A percentile compares a stretch with the other conserved stretches of the same genome.
Conservation (phyloP, 1,284 basidiomycete species). For the Rhizopogon parksii region DNA sequence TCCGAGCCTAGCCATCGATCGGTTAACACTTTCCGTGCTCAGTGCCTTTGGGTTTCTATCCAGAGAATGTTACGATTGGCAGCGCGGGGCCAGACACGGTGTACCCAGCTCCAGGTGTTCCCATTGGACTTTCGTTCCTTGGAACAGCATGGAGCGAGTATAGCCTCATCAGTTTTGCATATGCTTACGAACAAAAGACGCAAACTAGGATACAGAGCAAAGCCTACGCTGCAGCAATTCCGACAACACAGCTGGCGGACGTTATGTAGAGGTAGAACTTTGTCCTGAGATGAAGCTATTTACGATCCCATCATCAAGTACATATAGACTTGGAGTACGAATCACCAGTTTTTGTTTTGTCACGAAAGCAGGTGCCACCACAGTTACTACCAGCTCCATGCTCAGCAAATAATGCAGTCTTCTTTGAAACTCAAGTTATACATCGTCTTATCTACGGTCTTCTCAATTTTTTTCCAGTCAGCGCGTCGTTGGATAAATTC, state of each 20-base stretch:
- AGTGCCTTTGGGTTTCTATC: slow-evolving; percentile 60
- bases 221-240: slow-evolving; percentile 52
- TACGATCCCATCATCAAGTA: background rate
- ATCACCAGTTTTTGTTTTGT: background rate
- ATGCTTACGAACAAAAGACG: slow-evolving; percentile 63
- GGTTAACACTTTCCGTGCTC: background rate
- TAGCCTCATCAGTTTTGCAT: slow-evolving; percentile 50
- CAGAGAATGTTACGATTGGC: slow-evolving; percentile 38
- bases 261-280: slow-evolving; percentile 25
- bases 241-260: slow-evolving; percentile 53
- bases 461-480: slow-evolving; percentile 97
- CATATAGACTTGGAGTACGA: background rate
- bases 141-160: slow-evolving; percentile 61
- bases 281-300: background rate
- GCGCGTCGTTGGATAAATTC: slow-evolving; percentile 89
- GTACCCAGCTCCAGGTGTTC: slow-evolving; percentile 52
- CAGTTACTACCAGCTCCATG: too few species aligned
- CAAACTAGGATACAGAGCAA: slow-evolving; percentile 43
- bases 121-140: slow-evolving; percentile 59
- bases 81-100: slow-evolving; percentile 38
- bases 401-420: slow-evolving; percentile 61
- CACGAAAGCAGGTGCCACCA: background rate
- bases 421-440: slow-evolving; percentile 90
- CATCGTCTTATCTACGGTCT: slow-evolving; percentile 91
- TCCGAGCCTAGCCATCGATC: background rate